These are phyloP conservation scores for Rhizoctonia solani DNA, from an alignment of 1,284 basidiomycete genomes.

Conservation along the genomic window DNA sequence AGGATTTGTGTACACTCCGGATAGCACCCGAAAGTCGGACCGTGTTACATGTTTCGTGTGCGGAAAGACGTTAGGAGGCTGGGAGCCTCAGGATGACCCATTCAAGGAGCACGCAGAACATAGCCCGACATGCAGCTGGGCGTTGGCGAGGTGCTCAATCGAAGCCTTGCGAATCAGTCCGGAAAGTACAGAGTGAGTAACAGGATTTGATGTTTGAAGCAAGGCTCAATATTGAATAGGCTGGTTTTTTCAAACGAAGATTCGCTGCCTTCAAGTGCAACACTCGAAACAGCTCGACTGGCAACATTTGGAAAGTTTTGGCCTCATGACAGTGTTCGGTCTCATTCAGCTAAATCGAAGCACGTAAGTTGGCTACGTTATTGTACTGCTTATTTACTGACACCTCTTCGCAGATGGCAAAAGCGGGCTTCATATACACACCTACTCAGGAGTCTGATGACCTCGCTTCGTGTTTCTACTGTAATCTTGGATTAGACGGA, in stretches of 20 bases:
- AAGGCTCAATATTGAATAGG: slow-evolving; percentile 14
- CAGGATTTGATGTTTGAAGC: background rate
- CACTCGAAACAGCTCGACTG: slow-evolving; percentile 42
- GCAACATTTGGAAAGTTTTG: slow-evolving; percentile 50
- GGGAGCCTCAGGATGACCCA: slow-evolving; percentile 51
- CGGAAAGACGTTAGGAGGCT: slow-evolving; percentile 47
- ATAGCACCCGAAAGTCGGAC: slow-evolving; percentile 35
- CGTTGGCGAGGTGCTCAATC: slow-evolving; percentile 47
- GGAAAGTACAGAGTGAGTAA: slow-evolving; percentile 35
- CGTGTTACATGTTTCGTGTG: slow-evolving; percentile 49
- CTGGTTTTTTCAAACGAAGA: slow-evolving; percentile 39
- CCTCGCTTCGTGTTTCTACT: slow-evolving; percentile 48
- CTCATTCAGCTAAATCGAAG: slow-evolving; percentile 45
- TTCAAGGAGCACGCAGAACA: slow-evolving; percentile 48
- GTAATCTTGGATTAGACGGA: slow-evolving; percentile 47
- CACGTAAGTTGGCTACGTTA: slow-evolving; percentile 43
- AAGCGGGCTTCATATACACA: slow-evolving; percentile 50
- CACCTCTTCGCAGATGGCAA: slow-evolving; percentile 44
- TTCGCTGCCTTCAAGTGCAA: slow-evolving; percentile 45
- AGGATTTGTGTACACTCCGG: slow-evolving; percentile 48
- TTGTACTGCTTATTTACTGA: background rate
- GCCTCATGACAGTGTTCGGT: slow-evolving; percentile 48
- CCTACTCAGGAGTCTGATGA: slow-evolving; percentile 41
- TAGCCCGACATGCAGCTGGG: slow-evolving; percentile 48
- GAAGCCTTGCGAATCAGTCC: slow-evolving; percentile 39